These are phyloP conservation scores for Domatiomyces globalis DNA, from an alignment of 2,329 filamentous ascomycete genomes.

Conservation along the genomic window DNA sequence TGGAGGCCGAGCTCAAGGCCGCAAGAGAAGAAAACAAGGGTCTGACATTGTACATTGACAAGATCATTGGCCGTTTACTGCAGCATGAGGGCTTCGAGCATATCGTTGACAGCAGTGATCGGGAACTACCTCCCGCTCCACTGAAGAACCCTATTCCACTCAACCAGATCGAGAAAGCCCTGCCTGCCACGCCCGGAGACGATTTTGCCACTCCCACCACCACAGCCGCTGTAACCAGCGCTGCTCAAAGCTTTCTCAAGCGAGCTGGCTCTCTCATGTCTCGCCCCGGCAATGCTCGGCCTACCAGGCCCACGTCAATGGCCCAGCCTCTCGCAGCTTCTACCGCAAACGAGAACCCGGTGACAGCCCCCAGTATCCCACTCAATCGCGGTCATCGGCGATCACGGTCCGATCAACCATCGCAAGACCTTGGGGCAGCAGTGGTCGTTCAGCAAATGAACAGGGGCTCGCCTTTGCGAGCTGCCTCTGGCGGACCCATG, in stretches of 20 bases:
- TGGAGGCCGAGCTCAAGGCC: conserved; percentile 65
- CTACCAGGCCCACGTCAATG: conserved; percentile 32
- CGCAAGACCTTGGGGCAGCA: conserved; percentile 37
- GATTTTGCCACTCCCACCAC: conserved; percentile 42
- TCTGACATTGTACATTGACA: conserved; percentile 93
- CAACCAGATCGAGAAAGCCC: conserved; percentile 56
- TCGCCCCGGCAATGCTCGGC: conserved; percentile 17
- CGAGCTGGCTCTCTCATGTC: conserved; percentile 48
- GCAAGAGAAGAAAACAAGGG: conserved; percentile 94
- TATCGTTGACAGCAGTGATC: conserved; percentile 40
- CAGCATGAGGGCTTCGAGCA: conserved; percentile 91
- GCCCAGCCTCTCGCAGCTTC: conserved; percentile 25
- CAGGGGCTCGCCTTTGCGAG: conserved; percentile 43
- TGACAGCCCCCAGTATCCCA: conserved; percentile 35
- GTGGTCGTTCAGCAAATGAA: conserved; percentile 83
- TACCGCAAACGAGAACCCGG: conserved; percentile 32
- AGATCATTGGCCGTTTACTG: conserved; percentile 89
- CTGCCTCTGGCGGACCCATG: conserved; percentile 39
- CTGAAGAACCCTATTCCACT: conserved; percentile 26
- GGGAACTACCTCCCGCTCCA: conserved; percentile 39
- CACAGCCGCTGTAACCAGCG: conserved; percentile 52
- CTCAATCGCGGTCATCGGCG: conserved; percentile 33
- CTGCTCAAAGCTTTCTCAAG: conserved; percentile 39
- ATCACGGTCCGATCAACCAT: conserved; percentile 35
- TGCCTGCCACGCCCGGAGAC: conserved; percentile 55